Base-by-base conservation (phyloP, 305 asterid genomes). In the Andrographis paniculata region DNA sequence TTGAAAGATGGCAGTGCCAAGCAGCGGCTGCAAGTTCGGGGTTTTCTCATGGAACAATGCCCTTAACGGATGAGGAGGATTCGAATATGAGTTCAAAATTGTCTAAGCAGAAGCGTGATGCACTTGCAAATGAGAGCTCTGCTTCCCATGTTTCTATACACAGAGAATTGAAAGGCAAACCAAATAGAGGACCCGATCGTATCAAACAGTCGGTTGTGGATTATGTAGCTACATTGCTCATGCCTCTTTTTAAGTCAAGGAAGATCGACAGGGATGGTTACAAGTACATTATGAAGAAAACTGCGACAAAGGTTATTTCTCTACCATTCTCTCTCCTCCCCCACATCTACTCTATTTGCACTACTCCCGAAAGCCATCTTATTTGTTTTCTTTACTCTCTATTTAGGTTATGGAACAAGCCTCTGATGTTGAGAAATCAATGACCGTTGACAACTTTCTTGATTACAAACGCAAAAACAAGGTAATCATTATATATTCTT, bases 1-100 rank as follows among this genome's bases (percentile, higher is more conserved):
- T 92, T 58, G 97, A 87, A 63, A 87, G 96, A 75, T 92, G 99
- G 99, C 99, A 92, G 67, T 81, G 93, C 53, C 97, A 92, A 67
- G 97, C 99, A 54, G 95, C 96, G 49, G 99, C 95, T 49, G 99
- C 97, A 65, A 79, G 79, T 74, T 87, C 93, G 31, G 89, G 82
- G 60, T 80, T 76, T 67, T 75, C 78, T 56, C 74, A 67, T 52
- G 79, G 77, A 64, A 55, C 67, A 55, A 61, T 62, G 76, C 85
- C 74, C 56, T 14, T 70, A 52, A 77, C 61, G 37, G 95, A 91
- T 52, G 95, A 84, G 78, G 94, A 77, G 68, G 99, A 79, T 50
- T 92, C 99, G 48, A 81, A 65, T 68, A 60, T 44, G 72, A 68
- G 77, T 55, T 73, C 80, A 20, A 73, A 73, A 55, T 52, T 74